These are phyloP conservation scores for Sporothrix pallida DNA, from an alignment of 2,329 filamentous ascomycete genomes.

Conservation along the genomic window DNA sequence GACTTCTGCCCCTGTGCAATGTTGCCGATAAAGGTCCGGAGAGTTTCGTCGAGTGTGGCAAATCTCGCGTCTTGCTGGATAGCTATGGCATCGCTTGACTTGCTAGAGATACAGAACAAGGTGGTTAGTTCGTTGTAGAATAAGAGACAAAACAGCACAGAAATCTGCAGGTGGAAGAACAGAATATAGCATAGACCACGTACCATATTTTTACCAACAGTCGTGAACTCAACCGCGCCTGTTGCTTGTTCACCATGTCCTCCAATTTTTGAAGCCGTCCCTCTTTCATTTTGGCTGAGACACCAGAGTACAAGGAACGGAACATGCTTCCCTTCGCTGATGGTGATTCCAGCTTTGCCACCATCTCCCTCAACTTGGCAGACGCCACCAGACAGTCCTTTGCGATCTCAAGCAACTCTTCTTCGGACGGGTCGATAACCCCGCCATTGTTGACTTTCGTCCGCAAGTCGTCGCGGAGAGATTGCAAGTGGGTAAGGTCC, in stretches of 20 bases:
- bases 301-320: neutral
- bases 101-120: neutral
- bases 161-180: neutral
- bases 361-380: neutral
- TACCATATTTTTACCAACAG: constrained; percentile 23
- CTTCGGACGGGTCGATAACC: neutral
- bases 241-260: constrained; percentile 1
- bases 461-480: neutral
- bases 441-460: neutral
- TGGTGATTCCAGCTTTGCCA: neutral
- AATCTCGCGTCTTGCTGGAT: constrained; percentile 2
- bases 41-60: neutral
- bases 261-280: constrained; percentile 14
- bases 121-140: neutral
- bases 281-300: constrained; percentile 6
- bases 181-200: neutral
- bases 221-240: neutral
- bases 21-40: neutral
- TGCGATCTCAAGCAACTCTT: constrained; percentile 13
- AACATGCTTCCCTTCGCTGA: neutral
- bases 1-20: constrained; percentile 13
- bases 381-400: neutral
- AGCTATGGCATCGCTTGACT: constrained; percentile 10
- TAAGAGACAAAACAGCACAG: neutral
- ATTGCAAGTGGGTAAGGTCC: neutral